A percentile compares a stretch with the other conserved stretches of the same genome.
These are phyloP conservation scores for Geotrichum klebahnii DNA, from an alignment of 1,139 yeast species.

Conservation along the genomic window DNA sequence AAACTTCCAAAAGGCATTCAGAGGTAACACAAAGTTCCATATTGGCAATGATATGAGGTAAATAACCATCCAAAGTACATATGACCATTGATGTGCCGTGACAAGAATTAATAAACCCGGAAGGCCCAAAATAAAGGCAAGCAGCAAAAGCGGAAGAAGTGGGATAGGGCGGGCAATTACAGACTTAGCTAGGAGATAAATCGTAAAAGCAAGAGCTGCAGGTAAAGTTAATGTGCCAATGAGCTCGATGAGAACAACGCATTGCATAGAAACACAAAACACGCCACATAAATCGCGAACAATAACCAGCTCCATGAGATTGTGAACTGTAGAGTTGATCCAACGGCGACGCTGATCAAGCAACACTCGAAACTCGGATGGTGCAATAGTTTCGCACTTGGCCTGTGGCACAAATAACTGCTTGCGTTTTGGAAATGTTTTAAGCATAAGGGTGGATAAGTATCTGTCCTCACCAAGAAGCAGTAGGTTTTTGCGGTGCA, in stretches of 20 bases:
- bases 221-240: constrained; percentile 64
- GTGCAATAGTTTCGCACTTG: constrained; percentile 37
- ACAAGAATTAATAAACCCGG: constrained; percentile 80
- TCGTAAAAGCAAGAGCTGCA: constrained; percentile 75
- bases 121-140: constrained; percentile 74
- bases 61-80: constrained; percentile 71
- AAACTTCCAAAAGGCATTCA: constrained; percentile 86
- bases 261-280: constrained; percentile 40
- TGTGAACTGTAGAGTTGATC: constrained; percentile 41
- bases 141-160: constrained; percentile 63
- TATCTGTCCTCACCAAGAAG: constrained; percentile 40
- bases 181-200: constrained; percentile 70
- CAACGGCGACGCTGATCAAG: constrained; percentile 41
- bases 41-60: constrained; percentile 77
- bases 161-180: constrained; percentile 76
- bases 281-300: constrained; percentile 40
- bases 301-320: constrained; percentile 37
- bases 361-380: constrained; percentile 35
- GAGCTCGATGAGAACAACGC: constrained; percentile 38
- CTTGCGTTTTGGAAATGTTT: constrained; percentile 38
- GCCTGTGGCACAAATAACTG: constrained; percentile 39
- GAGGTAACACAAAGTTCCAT: constrained; percentile 85
- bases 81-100: constrained; percentile 69
- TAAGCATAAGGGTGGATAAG: constrained; percentile 37
- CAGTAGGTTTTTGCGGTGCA: constrained; percentile 38